Base-by-base conservation (phyloP, 2,329 filamentous ascomycete genomes). In the Capronia americana region DNA sequence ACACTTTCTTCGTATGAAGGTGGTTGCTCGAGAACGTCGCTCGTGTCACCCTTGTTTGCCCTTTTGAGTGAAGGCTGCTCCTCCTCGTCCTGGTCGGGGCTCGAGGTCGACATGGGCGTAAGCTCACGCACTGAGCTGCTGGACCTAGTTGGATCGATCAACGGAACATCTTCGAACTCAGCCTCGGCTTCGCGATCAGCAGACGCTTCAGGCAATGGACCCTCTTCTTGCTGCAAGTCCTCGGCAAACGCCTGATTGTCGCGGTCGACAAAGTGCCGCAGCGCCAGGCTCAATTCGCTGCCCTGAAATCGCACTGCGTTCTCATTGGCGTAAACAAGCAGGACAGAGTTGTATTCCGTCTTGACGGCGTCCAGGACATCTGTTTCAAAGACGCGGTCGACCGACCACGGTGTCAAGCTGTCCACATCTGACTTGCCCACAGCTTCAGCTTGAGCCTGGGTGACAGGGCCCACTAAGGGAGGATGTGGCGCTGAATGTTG, bases 311-410 rank as follows among this genome's bases (percentile, higher is more conserved):
- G 74, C 63, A 82, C 72, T 23, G 82, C 81, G 63, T 77, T 77
- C 24, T 85, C 81, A 70, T 82, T 86, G 23, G 86, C 87, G 73
- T 89, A 89, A 2, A 89, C 83, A 10, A 89, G 80, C 0, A 89
- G 75, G 2, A 83, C 85, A 8, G 79, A 81, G 34, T 76, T 79
- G 60, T 81, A 80, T 69, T 88, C 86, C 41, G 82, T 79, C 26
- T 79, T 80, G 61, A 84, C 83, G 69, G 85, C 79, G 70, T 81
- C 77, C 59, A 88, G 79, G 10, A 88, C 87, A 65, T 87, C 82
- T 51, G 81, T 77, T 64, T 86, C 82, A 3, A 79, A 77, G 24
- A 86, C 79, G 68, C 79, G 80, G 44, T 70, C 73, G 34, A 77
- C 74, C 7, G 77, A 80, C 64, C 79, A 82, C 0, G 78, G 79